Percentiles rank a stretch among this genome's conserved stretches.
Evolutionary conservation across 73 alveolate species (phyloP).

Genomic region (Paramecium bursaria): DNA sequence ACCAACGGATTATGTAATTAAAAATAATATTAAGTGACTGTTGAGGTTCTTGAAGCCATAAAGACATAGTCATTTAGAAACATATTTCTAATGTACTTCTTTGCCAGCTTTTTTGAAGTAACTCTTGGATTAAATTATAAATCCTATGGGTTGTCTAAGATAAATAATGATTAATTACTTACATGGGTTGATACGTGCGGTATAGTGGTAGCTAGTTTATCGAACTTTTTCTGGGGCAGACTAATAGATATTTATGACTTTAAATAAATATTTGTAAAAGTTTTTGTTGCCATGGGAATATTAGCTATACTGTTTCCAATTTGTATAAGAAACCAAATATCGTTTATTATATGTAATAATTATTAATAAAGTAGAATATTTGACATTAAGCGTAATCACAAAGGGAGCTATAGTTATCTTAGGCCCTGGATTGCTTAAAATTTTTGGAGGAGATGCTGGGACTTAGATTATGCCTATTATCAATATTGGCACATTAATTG

Average conservation of each 20-base stretch:
- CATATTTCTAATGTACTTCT: no score
- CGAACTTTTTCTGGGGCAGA: slow-evolving; percentile 20
- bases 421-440: slow-evolving; percentile 29
- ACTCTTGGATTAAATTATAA: slow-evolving; percentile 41
- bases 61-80: no score
- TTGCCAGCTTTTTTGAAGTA: background rate
- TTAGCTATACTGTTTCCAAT: slow-evolving; percentile 1
- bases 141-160: background rate
- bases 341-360: background rate
- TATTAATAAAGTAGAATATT: background rate
- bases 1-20: no score
- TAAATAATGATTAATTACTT: slow-evolving; percentile 28
- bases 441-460: background rate
- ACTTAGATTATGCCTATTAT: background rate
- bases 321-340: background rate
- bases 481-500: slow-evolving; percentile 10
- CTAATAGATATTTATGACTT: background rate
- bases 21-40: no score
- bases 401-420: slow-evolving; percentile 20
- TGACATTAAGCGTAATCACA: background rate
- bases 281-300: background rate
- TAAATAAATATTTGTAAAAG: background rate
- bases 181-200: slow-evolving; percentile 49
- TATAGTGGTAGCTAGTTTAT: background rate
- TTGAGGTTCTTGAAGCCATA: no score